Percentiles rank a stretch among this genome's conserved stretches.
These are phyloP conservation scores for Lactarius hatsudake DNA, from an alignment of 768 basidiomycete genomes.

Conservation along the genomic window DNA sequence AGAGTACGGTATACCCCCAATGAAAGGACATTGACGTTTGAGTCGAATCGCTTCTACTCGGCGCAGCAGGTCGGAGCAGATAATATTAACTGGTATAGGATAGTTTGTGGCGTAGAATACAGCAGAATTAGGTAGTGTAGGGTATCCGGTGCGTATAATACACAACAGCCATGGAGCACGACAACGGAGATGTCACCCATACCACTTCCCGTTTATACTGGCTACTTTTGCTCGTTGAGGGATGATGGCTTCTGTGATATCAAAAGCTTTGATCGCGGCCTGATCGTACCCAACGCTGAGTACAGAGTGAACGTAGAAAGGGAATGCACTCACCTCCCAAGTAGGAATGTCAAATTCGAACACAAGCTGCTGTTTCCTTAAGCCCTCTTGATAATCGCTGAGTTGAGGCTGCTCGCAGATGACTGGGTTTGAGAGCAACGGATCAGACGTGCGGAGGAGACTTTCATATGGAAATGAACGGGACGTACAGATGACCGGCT, in stretches of 20 bases:
- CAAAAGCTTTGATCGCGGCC: conserved; percentile 86
- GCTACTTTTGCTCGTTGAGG: conserved; percentile 65
- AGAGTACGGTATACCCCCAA: neutral
- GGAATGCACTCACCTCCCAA: conserved; percentile 63
- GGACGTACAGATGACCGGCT: conserved; percentile 70
- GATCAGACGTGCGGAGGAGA: neutral
- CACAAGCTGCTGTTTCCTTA: conserved; percentile 80
- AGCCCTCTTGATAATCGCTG: conserved; percentile 59
- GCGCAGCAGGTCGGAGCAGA: neutral
- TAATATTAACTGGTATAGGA: neutral
- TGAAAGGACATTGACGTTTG: neutral
- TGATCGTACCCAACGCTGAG: conserved; percentile 33
- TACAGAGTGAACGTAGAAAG: neutral
- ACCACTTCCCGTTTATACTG: conserved; percentile 67
- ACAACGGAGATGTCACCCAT: conserved; percentile 44
- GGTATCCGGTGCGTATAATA: conserved; percentile 10
- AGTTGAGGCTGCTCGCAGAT: conserved; percentile 61
- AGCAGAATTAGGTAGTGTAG: neutral
- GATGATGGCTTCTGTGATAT: conserved; percentile 72
- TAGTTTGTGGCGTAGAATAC: neutral
- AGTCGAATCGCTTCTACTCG: neutral
- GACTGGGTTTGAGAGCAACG: conserved; percentile 38
- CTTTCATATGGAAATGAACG: neutral
- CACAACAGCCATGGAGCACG: neutral
- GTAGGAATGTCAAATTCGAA: conserved; percentile 88